Conservation (phyloP, 2,329 filamentous ascomycete genomes). For the Rhynchosporium agropyri region DNA sequence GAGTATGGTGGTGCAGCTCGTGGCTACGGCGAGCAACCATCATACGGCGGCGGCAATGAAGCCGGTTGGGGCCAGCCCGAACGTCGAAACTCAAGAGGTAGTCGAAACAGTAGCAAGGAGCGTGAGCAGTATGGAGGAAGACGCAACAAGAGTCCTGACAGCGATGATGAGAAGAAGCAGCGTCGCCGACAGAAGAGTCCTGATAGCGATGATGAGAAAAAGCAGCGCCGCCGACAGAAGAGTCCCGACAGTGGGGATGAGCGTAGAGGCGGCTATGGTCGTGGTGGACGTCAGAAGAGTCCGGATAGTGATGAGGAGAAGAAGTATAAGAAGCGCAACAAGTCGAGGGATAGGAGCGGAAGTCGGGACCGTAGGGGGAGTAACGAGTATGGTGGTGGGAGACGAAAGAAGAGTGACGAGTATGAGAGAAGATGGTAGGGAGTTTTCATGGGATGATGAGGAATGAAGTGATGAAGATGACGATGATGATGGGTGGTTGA, state of each 20-base stretch:
- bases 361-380: not conserved
- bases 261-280: not conserved
- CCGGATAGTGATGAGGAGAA: conserved; percentile 17
- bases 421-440: conserved; percentile 17
- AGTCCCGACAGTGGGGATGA: conserved; percentile 6
- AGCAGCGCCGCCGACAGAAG: conserved; percentile 9
- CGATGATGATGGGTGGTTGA: not conserved
- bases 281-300: not conserved
- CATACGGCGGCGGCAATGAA: conserved; percentile 30
- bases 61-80: conserved; percentile 24
- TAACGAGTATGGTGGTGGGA: conserved; percentile 3
- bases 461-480: not conserved
- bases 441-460: not conserved
- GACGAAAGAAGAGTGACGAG: not conserved
- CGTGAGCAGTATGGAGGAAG: not conserved
- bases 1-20: conserved; percentile 11
- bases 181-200: conserved; percentile 3
- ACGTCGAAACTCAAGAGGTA: conserved; percentile 12
- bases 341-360: conserved; percentile 10
- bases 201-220: conserved; percentile 16
- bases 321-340: conserved; percentile 6
- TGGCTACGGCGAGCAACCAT: conserved; percentile 10
- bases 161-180: conserved; percentile 15
- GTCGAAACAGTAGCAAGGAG: conserved; percentile 23
- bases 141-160: conserved; percentile 11